Base-by-base conservation (phyloP, 225 moss, liverwort and hornwort genomes). In the Sphagnum contortum region DNA sequence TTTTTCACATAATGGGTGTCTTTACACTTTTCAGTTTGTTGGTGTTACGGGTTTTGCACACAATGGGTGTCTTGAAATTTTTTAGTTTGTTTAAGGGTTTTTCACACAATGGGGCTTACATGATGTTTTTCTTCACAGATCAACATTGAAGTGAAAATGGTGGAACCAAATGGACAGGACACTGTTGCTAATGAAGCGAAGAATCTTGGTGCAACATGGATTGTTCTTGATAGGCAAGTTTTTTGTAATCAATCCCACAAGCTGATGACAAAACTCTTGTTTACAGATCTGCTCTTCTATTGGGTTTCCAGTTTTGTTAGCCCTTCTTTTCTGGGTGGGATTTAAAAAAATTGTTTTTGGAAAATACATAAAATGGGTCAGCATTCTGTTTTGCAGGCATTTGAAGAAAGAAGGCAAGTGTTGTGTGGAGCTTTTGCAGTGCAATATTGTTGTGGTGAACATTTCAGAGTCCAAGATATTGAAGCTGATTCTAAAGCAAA, bases 401-500 rank as follows among this genome's bases (percentile, higher is more conserved):
- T 68, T 86, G 66, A 86, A 83, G 83, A 83, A 77, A 67, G 83
- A 86, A 44, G 86, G 82, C 11, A 86, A 83, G 71, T 60, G 70
- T 9, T 86, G 86, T 69, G 73, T 82, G 82, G 86, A 86, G 58
- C 77, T 82, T 9, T 69, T 86, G 3, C 83, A 77, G 58, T 86
- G 86, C 68, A 86, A 86, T 65, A 77, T 86, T 45, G 86, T 86
- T 8, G 71, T 83, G 49, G 83, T 86, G 53, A 83, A 86, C 62
- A 72, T 79, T 46, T 73, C 75, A 14, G 82, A 86, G 60, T 82
- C 86, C 12, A 83, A 83, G 69, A 86, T 86, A 65, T 59, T 86
- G 55, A 76, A 82, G n/a, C 73, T 86, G 63, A 83, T 80, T 47
- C 58, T 86, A 69, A 82, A 77, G 75, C 86, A 79, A 47, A 73